Evolutionary conservation across 2,329 filamentous ascomycete species (phyloP).

Genomic region (Monosporascus cannonballus): DNA sequence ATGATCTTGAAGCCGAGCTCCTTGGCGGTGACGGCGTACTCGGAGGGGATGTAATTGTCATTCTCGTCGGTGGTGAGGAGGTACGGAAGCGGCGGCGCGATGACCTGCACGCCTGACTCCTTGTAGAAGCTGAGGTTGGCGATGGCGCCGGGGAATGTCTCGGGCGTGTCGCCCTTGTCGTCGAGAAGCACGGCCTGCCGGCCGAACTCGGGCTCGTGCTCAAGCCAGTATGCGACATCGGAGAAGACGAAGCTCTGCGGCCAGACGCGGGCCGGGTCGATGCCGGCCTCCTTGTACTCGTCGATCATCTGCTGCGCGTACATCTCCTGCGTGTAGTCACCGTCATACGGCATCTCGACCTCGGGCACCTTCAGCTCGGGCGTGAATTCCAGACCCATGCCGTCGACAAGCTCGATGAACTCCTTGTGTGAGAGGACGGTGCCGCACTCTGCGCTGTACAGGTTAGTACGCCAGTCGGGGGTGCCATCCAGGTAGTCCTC

Average conservation of each 20-base stretch:
- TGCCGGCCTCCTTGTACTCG: conserved; percentile 47
- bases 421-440: conserved; percentile 56
- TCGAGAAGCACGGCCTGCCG: conserved; percentile 60
- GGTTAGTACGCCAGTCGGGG: conserved; percentile 56
- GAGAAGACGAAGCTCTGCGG: conserved; percentile 60
- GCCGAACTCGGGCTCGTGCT: conserved; percentile 53
- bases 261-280: conserved; percentile 50
- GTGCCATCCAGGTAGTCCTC: conserved; percentile 53
- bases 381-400: conserved; percentile 55
- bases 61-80: conserved; percentile 46
- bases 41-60: conserved; percentile 54
- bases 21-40: conserved; percentile 56
- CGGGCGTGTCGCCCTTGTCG: conserved; percentile 48
- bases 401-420: conserved; percentile 54
- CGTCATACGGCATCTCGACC: conserved; percentile 64
- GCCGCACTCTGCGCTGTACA: conserved; percentile 55
- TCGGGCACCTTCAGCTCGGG: conserved; percentile 62
- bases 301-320: conserved; percentile 62
- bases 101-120: conserved; percentile 51
- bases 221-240: conserved; percentile 62
- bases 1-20: conserved; percentile 58
- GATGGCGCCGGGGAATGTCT: conserved; percentile 47
- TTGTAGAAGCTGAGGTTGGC: conserved; percentile 50
- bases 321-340: conserved; percentile 56
- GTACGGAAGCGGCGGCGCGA: conserved; percentile 58